These are phyloP conservation scores for Phytophthora sp. DNA, from an alignment of 352 stramenopile species.

Conservation along the genomic window DNA sequence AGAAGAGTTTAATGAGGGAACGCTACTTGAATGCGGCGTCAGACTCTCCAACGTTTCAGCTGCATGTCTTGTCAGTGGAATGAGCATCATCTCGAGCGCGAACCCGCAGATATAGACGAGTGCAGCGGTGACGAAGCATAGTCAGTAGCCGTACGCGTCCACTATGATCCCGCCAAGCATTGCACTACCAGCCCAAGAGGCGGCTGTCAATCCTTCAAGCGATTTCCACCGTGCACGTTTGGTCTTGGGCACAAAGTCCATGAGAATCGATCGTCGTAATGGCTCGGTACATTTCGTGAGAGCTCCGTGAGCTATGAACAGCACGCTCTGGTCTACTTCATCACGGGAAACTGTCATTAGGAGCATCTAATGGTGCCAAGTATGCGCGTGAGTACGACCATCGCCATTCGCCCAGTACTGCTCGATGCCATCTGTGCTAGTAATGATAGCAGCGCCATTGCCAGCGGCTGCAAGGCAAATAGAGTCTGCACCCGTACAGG, in stretches of 20 bases:
- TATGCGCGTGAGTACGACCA: constrained; percentile 54
- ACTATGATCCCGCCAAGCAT: constrained; percentile 69
- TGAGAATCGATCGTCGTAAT: constrained; percentile 69
- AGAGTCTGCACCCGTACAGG: constrained; percentile 63
- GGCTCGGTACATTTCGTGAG: constrained; percentile 73
- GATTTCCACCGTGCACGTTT: constrained; percentile 76
- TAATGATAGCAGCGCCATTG: constrained; percentile 50
- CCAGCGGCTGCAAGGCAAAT: constrained; percentile 60
- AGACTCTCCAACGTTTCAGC: constrained; percentile 11
- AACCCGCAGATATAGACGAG: constrained; percentile 55
- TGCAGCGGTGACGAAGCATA: constrained; percentile 65
- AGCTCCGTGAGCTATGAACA: constrained; percentile 60
- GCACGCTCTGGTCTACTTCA: constrained; percentile 38
- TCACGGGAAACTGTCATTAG: constrained; percentile 50
- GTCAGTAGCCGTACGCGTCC: constrained; percentile 64
- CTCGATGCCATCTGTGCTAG: constrained; percentile 51
- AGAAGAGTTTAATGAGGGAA: no score
- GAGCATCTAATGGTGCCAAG: constrained; percentile 51
- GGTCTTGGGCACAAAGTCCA: constrained; percentile 74
- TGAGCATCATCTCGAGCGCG: constrained; percentile 54
- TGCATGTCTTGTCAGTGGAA: constrained; percentile 61
- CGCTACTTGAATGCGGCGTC: constrained; percentile 1
- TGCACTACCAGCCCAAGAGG: constrained; percentile 69
- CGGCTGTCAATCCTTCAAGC: constrained; percentile 66
- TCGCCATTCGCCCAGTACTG: constrained; percentile 51